A percentile compares a stretch with the other conserved stretches of the same genome.
Evolutionary conservation across 1,284 basidiomycete species (phyloP).

Genomic region (Trichosporon sp.): DNA sequence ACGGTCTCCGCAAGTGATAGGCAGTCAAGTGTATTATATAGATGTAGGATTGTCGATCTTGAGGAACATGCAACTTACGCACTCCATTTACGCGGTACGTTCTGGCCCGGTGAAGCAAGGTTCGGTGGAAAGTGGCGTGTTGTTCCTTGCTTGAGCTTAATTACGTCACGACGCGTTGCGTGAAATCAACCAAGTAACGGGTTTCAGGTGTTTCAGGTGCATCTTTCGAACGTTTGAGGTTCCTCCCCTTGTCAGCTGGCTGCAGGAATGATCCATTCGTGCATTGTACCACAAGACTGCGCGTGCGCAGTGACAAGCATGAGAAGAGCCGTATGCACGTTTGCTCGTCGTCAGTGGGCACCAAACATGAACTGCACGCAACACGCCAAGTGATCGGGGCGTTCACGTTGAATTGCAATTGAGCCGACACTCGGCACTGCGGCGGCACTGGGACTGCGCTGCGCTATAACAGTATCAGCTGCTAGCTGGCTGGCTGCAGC

Average conservation of each 20-base stretch:
- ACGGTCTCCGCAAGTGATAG: slow-evolving; percentile 29
- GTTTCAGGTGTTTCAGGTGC: background rate
- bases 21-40: background rate
- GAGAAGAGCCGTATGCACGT: background rate
- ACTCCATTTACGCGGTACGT: background rate
- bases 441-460: background rate
- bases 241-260: background rate
- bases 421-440: background rate
- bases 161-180: background rate
- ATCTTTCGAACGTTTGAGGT: background rate
- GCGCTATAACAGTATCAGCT: background rate
- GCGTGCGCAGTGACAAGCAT: background rate
- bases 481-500: no score
- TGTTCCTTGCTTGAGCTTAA: background rate
- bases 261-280: background rate
- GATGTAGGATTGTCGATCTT: background rate
- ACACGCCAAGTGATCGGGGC: background rate
- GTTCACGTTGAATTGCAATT: background rate
- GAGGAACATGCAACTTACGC: background rate
- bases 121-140: background rate
- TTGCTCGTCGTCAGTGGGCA: background rate
- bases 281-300: background rate
- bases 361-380: background rate
- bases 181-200: background rate
- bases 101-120: background rate